phyloP scores from a whole-genome alignment of 164 flowering plant species.

The Chimonanthus praecox region DNA sequence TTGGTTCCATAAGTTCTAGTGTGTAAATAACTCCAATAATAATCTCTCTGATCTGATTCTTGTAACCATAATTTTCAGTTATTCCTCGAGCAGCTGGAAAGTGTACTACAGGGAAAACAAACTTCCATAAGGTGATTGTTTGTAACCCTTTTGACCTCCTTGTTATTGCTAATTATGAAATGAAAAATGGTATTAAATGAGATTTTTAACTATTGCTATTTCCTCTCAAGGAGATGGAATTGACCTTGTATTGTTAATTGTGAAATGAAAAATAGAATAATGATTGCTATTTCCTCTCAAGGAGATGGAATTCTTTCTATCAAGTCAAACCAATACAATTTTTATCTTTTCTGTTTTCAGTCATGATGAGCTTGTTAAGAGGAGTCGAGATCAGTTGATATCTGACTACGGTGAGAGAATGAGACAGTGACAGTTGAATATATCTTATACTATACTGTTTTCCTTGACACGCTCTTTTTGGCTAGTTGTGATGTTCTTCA shows the following conservation, averaged over 20 bases:
- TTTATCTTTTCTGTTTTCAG: conserved; percentile 34
- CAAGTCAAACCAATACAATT: neutral
- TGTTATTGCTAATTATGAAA: neutral
- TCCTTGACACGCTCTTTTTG: conserved; percentile 28
- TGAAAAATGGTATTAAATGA: neutral
- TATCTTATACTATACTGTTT: conserved; percentile 1
- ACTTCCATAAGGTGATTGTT: conserved; percentile 58
- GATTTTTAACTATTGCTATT: too few species aligned
- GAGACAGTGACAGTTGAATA: neutral
- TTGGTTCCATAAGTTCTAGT: too few species aligned
- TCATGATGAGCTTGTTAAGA: conserved; percentile 62
- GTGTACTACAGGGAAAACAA: conserved; percentile 64
- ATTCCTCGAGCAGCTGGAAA: conserved; percentile 84
- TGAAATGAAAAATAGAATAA: neutral
- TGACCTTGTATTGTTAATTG: neutral
- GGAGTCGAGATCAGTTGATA: conserved; percentile 76
- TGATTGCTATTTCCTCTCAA: neutral
- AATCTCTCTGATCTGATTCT: neutral
- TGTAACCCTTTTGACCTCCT: neutral
- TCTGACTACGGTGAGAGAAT: conserved; percentile 80
- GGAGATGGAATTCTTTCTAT: neutral
- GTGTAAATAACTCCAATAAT: neutral
- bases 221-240: neutral
- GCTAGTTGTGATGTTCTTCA: conserved; percentile 95
- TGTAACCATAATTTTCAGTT: conserved; percentile 39